These are phyloP conservation scores for Cystobasidium sp. DNA, from an alignment of 1,284 basidiomycete species.

Conservation along the genomic window DNA sequence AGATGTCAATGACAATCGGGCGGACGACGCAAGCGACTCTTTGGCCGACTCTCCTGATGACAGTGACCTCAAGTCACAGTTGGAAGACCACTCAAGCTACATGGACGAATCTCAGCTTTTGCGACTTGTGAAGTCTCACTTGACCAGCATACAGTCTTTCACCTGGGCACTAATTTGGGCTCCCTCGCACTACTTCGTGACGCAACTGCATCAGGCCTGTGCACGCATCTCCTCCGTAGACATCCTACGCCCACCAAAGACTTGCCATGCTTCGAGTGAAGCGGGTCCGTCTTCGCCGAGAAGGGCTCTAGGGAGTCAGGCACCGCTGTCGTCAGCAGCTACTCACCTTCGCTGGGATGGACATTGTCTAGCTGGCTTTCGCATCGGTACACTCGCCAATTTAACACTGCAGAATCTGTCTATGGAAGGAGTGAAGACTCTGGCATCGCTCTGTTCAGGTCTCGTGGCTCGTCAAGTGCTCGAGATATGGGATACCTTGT, in stretches of 20 bases:
- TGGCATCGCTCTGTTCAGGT: background rate
- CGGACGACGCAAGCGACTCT: too few species aligned
- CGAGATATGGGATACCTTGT: slow-evolving; percentile 11
- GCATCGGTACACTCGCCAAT: background rate
- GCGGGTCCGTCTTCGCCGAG: too few species aligned
- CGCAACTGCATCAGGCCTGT: background rate
- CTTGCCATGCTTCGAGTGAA: background rate
- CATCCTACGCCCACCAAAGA: background rate
- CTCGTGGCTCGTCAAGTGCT: slow-evolving; percentile 2
- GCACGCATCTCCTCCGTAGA: background rate
- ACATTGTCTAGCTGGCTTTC: slow-evolving; percentile 6
- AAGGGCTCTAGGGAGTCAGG: too few species aligned
- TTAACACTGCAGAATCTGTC: slow-evolving; percentile 29
- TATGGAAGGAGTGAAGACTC: slow-evolving; percentile 10
- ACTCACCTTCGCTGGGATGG: slow-evolving; percentile 17
- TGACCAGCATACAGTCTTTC: slow-evolving; percentile 11
- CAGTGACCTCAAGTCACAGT: too few species aligned
- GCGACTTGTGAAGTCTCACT: background rate
- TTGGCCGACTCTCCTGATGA: too few species aligned
- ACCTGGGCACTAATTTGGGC: slow-evolving; percentile 12
- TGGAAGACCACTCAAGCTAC: background rate
- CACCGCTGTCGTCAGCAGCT: background rate
- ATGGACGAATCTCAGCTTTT: slow-evolving; percentile 5
- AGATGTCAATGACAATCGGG: too few species aligned
- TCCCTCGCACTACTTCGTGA: slow-evolving; percentile 11